Percentiles rank a stretch among this genome's conserved stretches.
These are phyloP conservation scores for Phytophthora ramorum DNA, from an alignment of 352 stramenopile genomes.

Conservation along the genomic window DNA sequence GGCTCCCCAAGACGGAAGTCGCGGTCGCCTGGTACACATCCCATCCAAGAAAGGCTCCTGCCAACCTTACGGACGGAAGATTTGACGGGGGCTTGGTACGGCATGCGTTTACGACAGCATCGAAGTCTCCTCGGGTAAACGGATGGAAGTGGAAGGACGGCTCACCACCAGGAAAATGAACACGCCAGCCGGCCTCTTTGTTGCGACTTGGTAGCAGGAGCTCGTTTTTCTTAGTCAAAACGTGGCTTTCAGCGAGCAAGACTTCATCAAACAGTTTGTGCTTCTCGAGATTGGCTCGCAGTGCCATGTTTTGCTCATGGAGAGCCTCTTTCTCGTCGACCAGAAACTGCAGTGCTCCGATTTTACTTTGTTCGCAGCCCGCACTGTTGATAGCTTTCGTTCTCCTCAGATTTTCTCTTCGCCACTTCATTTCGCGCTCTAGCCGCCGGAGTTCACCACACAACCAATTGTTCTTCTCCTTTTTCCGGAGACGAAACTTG, in stretches of 20 bases:
- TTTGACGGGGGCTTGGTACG: not conserved
- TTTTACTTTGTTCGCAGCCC: too few relatives aligned
- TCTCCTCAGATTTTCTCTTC: not conserved
- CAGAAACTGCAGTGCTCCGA: too few relatives aligned
- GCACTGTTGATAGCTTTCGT: not conserved
- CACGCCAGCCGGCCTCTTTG: not conserved
- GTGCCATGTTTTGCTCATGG: too few relatives aligned
- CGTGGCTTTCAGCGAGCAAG: too few relatives aligned
- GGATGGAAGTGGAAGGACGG: conserved; percentile 36
- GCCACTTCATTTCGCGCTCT: not conserved
- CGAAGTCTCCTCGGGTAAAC: conserved; percentile 13
- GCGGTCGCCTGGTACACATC: conserved; percentile 13
- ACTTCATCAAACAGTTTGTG: too few relatives aligned
- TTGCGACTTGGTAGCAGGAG: too few relatives aligned
- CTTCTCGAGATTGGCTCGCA: too few relatives aligned
- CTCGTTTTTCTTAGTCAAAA: too few relatives aligned
- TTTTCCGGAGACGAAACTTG: not conserved
- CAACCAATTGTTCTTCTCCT: not conserved
- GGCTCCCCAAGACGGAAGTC: not conserved
- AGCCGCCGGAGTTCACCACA: not conserved
- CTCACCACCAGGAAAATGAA: conserved; percentile 17
- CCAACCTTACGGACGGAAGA: not conserved
- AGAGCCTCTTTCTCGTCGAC: too few relatives aligned
- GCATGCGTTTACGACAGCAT: not conserved
- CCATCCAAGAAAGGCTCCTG: conserved; percentile 20